phyloP scores from a whole-genome alignment of 2,329 filamentous ascomycete genomes.

The Pyricularia grisea region DNA sequence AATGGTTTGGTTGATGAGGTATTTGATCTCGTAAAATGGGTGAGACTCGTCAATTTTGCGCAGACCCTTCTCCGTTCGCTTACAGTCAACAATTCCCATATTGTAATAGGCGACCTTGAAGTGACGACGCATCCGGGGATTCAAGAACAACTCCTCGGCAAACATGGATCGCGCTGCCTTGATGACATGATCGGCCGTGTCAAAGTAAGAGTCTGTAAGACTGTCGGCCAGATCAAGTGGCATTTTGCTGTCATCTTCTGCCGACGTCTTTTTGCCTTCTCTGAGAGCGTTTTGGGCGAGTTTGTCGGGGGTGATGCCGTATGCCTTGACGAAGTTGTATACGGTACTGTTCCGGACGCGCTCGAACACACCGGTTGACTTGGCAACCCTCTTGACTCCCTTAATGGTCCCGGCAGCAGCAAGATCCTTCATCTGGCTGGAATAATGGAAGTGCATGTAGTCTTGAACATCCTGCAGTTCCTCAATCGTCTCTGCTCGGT shows the following conservation, averaged over 20 bases:
- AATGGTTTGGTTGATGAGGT: constrained; percentile 82
- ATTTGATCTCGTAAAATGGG: constrained; percentile 97
- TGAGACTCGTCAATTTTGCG: constrained; percentile 91
- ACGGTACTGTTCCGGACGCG: constrained; percentile 72
- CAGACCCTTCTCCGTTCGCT: constrained; percentile 86
- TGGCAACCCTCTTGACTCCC: constrained; percentile 67
- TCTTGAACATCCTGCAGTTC: constrained; percentile 95
- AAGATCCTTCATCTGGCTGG: constrained; percentile 72
- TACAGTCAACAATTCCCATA: constrained; percentile 76
- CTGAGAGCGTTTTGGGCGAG: constrained; percentile 80
- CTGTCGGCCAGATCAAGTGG: constrained; percentile 84
- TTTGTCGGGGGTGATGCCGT: constrained; percentile 81
- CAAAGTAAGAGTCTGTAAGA: constrained; percentile 63
- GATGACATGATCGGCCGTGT: constrained; percentile 66
- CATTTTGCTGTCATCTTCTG: constrained; percentile 71
- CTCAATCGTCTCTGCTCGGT: constrained; percentile 74
- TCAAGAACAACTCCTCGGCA: constrained; percentile 80
- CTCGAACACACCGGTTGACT: constrained; percentile 68
- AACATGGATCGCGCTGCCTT: constrained; percentile 78
- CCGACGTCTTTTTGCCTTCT: constrained; percentile 67
- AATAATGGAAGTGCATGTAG: constrained; percentile 91
- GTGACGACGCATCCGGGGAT: constrained; percentile 80
- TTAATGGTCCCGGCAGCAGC: constrained; percentile 55
- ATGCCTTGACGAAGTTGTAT: constrained; percentile 75
- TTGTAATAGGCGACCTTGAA: constrained; percentile 78